A percentile compares a stretch with the other conserved stretches of the same genome.
These are phyloP conservation scores for Erodium maritimum DNA, from an alignment of 345 rosid genomes.

Conservation along the genomic window DNA sequence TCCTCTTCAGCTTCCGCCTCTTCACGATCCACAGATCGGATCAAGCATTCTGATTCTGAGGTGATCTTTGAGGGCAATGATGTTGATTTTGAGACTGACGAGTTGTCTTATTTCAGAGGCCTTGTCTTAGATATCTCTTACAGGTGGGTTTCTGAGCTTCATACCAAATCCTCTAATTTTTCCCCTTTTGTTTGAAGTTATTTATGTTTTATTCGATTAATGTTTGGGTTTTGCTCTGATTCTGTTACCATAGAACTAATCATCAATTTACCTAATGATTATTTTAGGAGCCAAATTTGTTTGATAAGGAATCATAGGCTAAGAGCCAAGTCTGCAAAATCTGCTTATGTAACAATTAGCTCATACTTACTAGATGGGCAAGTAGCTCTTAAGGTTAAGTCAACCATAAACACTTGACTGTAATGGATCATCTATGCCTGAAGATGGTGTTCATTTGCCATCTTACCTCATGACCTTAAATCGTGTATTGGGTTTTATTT, in stretches of 20 bases:
- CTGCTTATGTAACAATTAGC: no score
- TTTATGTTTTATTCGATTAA: no score
- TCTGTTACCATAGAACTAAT: neutral
- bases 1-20: constrained; percentile 5
- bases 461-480: no score
- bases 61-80: constrained; percentile 5
- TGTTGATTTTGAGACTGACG: constrained; percentile 8
- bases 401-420: no score
- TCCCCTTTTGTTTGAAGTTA: neutral
- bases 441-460: no score
- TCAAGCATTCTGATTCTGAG: constrained; percentile 4
- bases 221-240: neutral
- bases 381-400: no score
- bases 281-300: neutral
- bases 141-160: constrained; percentile 9
- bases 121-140: constrained; percentile 19
- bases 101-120: constrained; percentile 16
- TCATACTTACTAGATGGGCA: no score
- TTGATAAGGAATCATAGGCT: neutral
- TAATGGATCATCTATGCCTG: no score
- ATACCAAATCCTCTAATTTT: neutral
- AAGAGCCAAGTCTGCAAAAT: no score
- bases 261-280: neutral
- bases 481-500: no score
- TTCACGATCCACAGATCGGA: neutral